Conservation (phyloP, 768 basidiomycete species). For the Russula sp. region DNA sequence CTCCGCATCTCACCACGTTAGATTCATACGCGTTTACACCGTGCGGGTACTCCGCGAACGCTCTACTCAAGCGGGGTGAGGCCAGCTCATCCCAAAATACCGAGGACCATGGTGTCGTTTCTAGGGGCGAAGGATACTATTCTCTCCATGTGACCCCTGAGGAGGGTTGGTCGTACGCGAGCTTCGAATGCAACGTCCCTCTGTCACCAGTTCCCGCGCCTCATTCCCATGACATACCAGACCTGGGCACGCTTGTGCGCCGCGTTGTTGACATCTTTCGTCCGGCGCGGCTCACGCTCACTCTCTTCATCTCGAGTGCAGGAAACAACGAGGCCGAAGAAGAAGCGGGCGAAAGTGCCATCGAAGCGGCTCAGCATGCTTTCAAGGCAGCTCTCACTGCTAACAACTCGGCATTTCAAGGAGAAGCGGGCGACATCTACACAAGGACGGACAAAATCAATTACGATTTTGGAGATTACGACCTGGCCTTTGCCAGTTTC, state of each 20-base stretch:
- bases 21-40: slow-evolving; percentile 94
- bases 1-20: slow-evolving; percentile 67
- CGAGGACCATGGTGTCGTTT: slow-evolving; percentile 26
- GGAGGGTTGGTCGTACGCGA: slow-evolving; percentile 96
- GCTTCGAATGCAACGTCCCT: slow-evolving; percentile 98
- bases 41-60: slow-evolving; percentile 95
- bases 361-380: slow-evolving; percentile 68
- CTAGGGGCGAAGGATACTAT: slow-evolving; percentile 81
- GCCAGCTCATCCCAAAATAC: slow-evolving; percentile 26
- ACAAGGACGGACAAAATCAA: slow-evolving; percentile 93
- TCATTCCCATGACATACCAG: slow-evolving; percentile 47
- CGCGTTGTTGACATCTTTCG: slow-evolving; percentile 92
- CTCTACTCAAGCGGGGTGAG: slow-evolving; percentile 64
- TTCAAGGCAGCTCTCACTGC: slow-evolving; percentile 58
- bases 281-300: slow-evolving; percentile 78
- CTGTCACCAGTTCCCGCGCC: slow-evolving; percentile 38
- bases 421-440: slow-evolving; percentile 37
- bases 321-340: slow-evolving; percentile 39
- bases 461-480: slow-evolving; percentile 94
- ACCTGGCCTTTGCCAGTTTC: slow-evolving; percentile 85
- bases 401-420: slow-evolving; percentile 14
- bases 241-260: slow-evolving; percentile 73
- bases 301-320: slow-evolving; percentile 80
- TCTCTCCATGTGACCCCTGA: slow-evolving; percentile 99
- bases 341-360: slow-evolving; percentile 47